phyloP scores from a whole-genome alignment of 192 early-diverging fungal genomes.

The Jimgerdemannia lactiflua region DNA sequence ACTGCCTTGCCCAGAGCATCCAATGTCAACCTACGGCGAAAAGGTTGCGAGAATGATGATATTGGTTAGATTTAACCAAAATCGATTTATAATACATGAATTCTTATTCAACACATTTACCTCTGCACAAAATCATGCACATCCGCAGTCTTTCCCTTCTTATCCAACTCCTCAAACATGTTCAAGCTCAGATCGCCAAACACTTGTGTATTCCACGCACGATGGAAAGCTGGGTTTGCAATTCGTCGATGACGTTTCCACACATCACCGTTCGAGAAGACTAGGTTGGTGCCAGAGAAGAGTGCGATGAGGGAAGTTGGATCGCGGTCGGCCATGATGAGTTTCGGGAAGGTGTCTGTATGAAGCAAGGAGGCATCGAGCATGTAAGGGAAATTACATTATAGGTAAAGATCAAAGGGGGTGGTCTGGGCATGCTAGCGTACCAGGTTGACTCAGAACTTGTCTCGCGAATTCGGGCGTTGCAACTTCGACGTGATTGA shows the following conservation, averaged over 20 bases:
- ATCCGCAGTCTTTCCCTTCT: slow-evolving; percentile 2
- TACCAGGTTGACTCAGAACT: background rate
- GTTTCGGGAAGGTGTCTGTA: background rate
- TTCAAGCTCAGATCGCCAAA: slow-evolving; percentile 13
- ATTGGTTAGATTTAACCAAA: background rate
- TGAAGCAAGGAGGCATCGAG: background rate
- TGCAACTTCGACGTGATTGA: background rate
- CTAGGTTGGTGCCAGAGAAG: slow-evolving; percentile 4
- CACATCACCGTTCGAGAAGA: slow-evolving; percentile 15
- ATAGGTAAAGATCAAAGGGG: background rate
- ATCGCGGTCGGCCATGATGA: background rate
- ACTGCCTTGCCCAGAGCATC: slow-evolving; percentile 17
- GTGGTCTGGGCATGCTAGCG: background rate
- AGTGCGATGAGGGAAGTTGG: background rate
- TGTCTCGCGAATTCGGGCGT: slow-evolving; percentile 8
- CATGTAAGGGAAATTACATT: background rate
- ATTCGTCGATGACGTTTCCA: slow-evolving; percentile 28
- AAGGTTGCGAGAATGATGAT: no score
- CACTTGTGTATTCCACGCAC: slow-evolving; percentile 22
- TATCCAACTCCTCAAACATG: slow-evolving; percentile 8
- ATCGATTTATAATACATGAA: background rate
- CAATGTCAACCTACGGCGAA: slow-evolving; percentile 8
- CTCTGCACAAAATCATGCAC: slow-evolving; percentile 10
- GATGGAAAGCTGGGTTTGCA: slow-evolving; percentile 29
- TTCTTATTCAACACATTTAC: background rate